Base-by-base conservation (phyloP, 495 filamentous ascomycete genomes). In the Penicillium daleae region DNA sequence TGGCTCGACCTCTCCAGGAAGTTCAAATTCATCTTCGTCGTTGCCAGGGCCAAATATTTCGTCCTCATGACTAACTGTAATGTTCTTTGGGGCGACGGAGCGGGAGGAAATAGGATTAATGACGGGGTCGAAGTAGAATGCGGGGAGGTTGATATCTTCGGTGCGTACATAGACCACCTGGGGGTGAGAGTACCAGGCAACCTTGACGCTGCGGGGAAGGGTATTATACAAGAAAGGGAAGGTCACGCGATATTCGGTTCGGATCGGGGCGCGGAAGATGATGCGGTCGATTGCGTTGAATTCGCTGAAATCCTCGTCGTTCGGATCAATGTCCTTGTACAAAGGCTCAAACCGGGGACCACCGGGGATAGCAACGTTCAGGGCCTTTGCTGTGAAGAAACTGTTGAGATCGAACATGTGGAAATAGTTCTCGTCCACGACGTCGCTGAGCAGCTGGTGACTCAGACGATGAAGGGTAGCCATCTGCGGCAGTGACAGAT, bases 271-370 rank as follows among this genome's bases (percentile, higher is more conserved):
- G 53, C 96, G 90, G 83, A 99, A 99, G 67, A 99, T 99, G 76
- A 99, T 99, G 62, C 96, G 92, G 73, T 98, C 94, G 71, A 99
- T 99, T 49, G 94, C 96, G 69, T 99, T 99, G 85, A 99, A 99
- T 76, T 99, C 96, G 72, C 96, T 95, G 76, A 99, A 99, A 72
- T 99, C 96, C 75, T 99, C 96, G 69, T 98, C 93, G 69, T 99
- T 98, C 32, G 96, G 96, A 72, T 99, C 94, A 52, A 99, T 92
- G 66, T 99, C 96, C 77, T 99, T 99, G 82, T 98, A 99, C 12
- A 99, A 77, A 17, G 96, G 96, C 78, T 99, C 96, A 59, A 99
- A 99, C 42, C 95, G 88, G 64, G 96, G 96, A 37, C 96, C 96
- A 72, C 96, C 96, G 15, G 96, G 96, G 40, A 99, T 91, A 9